Evolutionary conservation across 305 asterid species (phyloP).

Genomic region (Solanum hybrid): DNA sequence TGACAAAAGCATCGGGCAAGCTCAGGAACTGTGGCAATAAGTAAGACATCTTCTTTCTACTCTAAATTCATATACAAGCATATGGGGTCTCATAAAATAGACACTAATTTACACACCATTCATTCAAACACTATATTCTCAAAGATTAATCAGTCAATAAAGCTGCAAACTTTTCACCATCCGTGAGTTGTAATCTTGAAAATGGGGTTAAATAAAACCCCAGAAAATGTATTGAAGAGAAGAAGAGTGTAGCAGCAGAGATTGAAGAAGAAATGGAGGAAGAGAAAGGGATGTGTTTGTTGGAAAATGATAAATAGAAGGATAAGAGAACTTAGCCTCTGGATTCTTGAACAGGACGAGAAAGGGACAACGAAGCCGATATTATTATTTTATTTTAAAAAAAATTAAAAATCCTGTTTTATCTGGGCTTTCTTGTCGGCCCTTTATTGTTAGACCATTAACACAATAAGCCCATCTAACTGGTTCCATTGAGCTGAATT

Average conservation of each 20-base stretch:
- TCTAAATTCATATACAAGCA: conserved; percentile 19
- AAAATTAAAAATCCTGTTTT: background rate
- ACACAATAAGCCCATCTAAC: background rate
- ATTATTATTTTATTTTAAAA: background rate
- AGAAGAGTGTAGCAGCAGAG: background rate
- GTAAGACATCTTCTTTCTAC: conserved; percentile 68
- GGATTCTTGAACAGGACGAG: conserved; percentile 33
- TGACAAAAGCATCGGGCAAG: conserved; percentile 74
- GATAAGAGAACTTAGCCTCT: conserved; percentile 41
- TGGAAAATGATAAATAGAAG: conserved; percentile 44
- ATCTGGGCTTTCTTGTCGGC: conserved; percentile 19
- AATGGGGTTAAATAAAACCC: background rate
- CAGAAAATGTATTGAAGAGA: background rate
- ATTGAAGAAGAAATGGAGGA: background rate
- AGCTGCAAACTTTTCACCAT: background rate
- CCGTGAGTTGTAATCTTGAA: background rate
- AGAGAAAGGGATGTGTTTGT: background rate
- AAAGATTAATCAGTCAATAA: background rate
- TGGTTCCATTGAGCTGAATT: background rate
- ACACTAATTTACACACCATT: conserved; percentile 14
- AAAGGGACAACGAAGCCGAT: conserved; percentile 22
- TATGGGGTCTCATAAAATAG: background rate
- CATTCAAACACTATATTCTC: background rate
- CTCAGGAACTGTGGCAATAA: conserved; percentile 90
- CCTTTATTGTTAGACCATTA: background rate